Evolutionary conservation across 345 rosid species (phyloP).

Genomic region (Hevea brasiliensis): DNA sequence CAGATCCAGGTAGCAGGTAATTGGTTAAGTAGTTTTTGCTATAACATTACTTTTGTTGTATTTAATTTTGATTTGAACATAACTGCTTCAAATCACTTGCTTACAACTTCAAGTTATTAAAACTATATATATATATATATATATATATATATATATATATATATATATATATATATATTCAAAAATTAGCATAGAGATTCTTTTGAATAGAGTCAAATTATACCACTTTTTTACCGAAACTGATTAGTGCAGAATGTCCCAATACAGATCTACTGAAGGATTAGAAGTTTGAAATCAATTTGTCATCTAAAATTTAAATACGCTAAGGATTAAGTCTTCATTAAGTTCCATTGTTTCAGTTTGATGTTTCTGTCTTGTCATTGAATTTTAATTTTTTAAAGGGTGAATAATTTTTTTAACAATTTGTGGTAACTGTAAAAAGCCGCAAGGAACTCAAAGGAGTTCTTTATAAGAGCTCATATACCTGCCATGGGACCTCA

Average conservation of each 20-base stretch:
- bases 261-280: not conserved
- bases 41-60: not conserved
- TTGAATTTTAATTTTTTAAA: not conserved
- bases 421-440: no score
- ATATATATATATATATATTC: no score
- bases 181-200: not conserved
- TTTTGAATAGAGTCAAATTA: not conserved
- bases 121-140: not conserved
- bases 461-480: no score
- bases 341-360: not conserved
- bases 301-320: not conserved
- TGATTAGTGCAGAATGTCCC: not conserved
- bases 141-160: not conserved
- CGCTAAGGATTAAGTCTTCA: not conserved
- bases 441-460: no score
- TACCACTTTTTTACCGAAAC: not conserved
- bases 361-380: not conserved
- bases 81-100: not conserved
- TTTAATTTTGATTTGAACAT: not conserved
- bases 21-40: not conserved
- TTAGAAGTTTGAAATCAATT: not conserved
- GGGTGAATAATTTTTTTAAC: no score
- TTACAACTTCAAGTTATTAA: not conserved
- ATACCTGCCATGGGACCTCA: not conserved
- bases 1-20: conserved; percentile 73